Evolutionary conservation across 2,329 filamentous ascomycete genomes (phyloP).

Genomic region (Neonectria coccinea): DNA sequence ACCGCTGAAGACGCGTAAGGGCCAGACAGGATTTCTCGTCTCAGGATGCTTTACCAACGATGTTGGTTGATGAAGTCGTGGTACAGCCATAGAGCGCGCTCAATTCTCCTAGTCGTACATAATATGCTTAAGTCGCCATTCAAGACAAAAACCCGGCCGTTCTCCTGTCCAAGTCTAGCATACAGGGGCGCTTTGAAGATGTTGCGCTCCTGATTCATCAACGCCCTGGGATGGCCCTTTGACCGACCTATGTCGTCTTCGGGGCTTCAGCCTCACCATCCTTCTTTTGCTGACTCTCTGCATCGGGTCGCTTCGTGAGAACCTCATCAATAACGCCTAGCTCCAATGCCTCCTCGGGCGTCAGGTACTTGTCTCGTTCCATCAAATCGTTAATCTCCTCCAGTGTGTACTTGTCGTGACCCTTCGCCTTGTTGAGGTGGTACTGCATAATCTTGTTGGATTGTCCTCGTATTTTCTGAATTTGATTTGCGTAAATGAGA

Average conservation of each 20-base stretch:
- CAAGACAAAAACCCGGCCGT: background rate
- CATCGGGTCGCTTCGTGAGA: constrained; percentile 70
- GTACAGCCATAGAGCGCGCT: background rate
- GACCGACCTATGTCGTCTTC: constrained; percentile 28
- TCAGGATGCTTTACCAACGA: background rate
- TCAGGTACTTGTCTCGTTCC: constrained; percentile 96
- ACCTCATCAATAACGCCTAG: constrained; percentile 95
- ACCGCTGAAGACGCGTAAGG: constrained; percentile 32
- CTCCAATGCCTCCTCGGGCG: constrained; percentile 86
- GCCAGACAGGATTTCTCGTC: constrained; percentile 12
- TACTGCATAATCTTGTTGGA: constrained; percentile 90
- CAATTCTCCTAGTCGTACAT: constrained; percentile 4
- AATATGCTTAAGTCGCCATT: no score
- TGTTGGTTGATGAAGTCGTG: background rate
- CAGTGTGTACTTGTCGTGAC: constrained; percentile 79
- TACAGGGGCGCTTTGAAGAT: background rate
- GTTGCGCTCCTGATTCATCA: background rate
- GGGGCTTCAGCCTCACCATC: constrained; percentile 28
- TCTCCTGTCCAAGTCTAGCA: background rate
- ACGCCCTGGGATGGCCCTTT: background rate
- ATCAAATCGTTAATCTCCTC: constrained; percentile 93
- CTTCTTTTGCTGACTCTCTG: constrained; percentile 50
- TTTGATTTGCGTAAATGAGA: constrained; percentile 97
- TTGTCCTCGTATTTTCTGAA: constrained; percentile 84
- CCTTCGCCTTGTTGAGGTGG: constrained; percentile 84